A percentile compares a stretch with the other conserved stretches of the same genome.
Conservation (phyloP, 208 protist species). For the Crithidia thermophila region DNA sequence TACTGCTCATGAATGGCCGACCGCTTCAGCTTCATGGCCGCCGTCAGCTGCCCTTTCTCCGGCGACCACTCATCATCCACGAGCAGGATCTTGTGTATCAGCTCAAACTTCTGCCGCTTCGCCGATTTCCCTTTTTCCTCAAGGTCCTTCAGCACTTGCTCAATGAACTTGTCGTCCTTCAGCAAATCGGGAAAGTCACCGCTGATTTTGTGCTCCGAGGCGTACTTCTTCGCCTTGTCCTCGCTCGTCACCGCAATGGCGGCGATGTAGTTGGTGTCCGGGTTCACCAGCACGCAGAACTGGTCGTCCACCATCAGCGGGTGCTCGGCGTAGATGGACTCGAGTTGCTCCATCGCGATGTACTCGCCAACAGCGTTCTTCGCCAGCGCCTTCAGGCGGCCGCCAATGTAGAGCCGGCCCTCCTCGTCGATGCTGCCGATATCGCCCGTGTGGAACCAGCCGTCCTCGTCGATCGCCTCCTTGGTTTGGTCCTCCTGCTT, state of each 20-base stretch:
- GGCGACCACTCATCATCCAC: slow-evolving; percentile 78
- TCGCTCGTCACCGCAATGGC: no score
- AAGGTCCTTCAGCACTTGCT: no score
- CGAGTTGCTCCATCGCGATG: slow-evolving; percentile 84
- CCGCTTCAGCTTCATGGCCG: slow-evolving; percentile 76
- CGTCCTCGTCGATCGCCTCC: slow-evolving; percentile 78
- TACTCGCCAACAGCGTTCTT: slow-evolving; percentile 93
- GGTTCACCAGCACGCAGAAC: no score
- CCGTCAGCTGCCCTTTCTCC: slow-evolving; percentile 76
- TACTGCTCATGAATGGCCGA: slow-evolving; percentile 54
- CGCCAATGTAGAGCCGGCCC: slow-evolving; percentile 73
- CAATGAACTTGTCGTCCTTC: slow-evolving; percentile 13
- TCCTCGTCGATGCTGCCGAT: slow-evolving; percentile 62
- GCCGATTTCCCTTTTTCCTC: background rate
- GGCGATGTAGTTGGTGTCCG: no score
- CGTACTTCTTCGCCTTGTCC: slow-evolving; percentile 47
- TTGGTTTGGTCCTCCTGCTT: slow-evolving; percentile 87
- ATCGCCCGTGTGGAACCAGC: slow-evolving; percentile 92
- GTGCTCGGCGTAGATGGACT: slow-evolving; percentile 82
- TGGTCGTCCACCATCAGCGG: slow-evolving; percentile 8
- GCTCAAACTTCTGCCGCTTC: slow-evolving; percentile 46
- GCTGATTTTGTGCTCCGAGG: no score
- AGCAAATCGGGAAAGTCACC: slow-evolving; percentile 50
- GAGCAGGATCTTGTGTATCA: slow-evolving; percentile 45
- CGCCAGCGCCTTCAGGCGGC: slow-evolving; percentile 90